A percentile compares a stretch with the other conserved stretches of the same genome.
Conservation (phyloP, 2,329 filamentous ascomycete genomes). For the Exophiala bonariae region DNA sequence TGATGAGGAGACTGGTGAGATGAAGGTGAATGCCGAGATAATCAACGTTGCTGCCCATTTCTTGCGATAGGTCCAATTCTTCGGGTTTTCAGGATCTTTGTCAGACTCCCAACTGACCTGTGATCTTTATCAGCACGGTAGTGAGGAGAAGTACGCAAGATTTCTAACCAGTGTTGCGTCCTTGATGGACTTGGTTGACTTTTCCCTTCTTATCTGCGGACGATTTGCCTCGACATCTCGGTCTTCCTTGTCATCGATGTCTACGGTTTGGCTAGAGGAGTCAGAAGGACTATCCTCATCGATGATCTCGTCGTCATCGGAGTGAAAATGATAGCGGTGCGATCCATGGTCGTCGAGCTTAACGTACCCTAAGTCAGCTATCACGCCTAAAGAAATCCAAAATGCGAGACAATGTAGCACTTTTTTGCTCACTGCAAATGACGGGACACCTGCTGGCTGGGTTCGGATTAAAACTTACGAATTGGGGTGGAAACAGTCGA, state of each 20-base stretch:
- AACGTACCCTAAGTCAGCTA: too few relatives aligned
- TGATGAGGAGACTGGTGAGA: constrained; percentile 64
- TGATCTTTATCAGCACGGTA: too few relatives aligned
- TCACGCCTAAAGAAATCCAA: too few relatives aligned
- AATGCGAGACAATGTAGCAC: too few relatives aligned
- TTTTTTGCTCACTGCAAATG: too few relatives aligned
- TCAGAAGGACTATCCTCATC: too few relatives aligned
- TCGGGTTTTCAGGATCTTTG: constrained; percentile 48
- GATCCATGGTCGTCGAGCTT: constrained; percentile 22
- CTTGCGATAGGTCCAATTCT: constrained; percentile 56
- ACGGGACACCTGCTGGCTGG: too few relatives aligned
- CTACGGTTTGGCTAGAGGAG: too few relatives aligned
- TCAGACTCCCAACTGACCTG: constrained; percentile 54
- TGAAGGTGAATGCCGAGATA: constrained; percentile 59
- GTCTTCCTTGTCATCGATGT: constrained; percentile 15
- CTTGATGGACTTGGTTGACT: constrained; percentile 26
- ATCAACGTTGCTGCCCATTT: constrained; percentile 61
- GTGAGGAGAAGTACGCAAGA: not conserved
- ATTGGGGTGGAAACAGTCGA: constrained; percentile 21
- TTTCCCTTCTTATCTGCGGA: constrained; percentile 15
- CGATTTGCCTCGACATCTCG: constrained; percentile 15
- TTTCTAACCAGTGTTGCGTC: constrained; percentile 30
- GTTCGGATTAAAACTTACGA: constrained; percentile 2
- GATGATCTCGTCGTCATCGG: constrained; percentile 7
- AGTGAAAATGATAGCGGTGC: constrained; percentile 18